phyloP scores from a whole-genome alignment of 441 rosid genomes.

The Erodium moschatum region DNA sequence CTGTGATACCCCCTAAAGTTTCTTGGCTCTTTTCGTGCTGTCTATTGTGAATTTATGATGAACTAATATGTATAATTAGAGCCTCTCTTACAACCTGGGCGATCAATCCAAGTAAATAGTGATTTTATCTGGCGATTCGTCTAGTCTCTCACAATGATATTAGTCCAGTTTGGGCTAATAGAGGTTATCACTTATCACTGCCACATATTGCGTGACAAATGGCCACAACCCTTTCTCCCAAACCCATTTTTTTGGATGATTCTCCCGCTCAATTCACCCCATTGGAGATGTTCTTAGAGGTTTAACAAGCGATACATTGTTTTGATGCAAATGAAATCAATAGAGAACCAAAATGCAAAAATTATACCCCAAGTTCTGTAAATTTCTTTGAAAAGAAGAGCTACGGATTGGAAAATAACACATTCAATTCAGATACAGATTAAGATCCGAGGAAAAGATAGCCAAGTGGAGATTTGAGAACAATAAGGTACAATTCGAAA shows the following conservation, averaged over 20 bases:
- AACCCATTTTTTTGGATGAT: no score
- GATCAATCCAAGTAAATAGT: no score
- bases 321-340: not conserved
- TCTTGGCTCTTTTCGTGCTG: not conserved
- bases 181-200: no score
- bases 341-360: not conserved
- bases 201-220: no score
- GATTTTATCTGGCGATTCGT: no score
- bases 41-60: not conserved
- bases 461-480: no score
- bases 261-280: no score
- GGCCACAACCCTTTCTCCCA: no score
- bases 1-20: conserved; percentile 6
- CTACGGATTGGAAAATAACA: not conserved
- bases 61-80: not conserved
- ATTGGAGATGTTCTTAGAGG: not conserved
- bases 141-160: no score
- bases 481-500: not conserved
- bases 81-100: no score
- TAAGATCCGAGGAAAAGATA: not conserved
- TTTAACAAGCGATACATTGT: not conserved
- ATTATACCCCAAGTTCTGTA: not conserved
- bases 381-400: no score
- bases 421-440: not conserved
- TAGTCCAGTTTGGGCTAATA: no score